Evolutionary conservation across 768 basidiomycete species (phyloP).

Genomic region (Cystoderma amianthinum): DNA sequence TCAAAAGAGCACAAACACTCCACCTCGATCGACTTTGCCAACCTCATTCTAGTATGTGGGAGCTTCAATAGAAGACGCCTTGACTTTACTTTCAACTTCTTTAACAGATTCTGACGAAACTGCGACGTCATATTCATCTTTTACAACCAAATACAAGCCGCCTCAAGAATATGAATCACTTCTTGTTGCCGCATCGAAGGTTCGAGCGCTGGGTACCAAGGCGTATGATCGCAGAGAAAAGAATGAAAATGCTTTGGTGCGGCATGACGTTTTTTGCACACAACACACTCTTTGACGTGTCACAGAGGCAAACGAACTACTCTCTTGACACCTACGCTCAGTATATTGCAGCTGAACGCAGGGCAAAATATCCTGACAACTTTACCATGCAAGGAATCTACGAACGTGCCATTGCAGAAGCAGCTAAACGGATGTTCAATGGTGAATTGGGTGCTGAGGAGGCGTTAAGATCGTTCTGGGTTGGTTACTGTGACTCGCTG

Average conservation of each 20-base stretch:
- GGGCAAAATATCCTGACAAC: constrained; percentile 50
- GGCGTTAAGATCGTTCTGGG: constrained; percentile 62
- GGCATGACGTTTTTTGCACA: constrained; percentile 11
- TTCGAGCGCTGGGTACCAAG: constrained; percentile 52
- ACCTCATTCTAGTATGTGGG: constrained; percentile 62
- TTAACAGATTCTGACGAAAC: constrained; percentile 75
- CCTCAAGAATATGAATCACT: constrained; percentile 70
- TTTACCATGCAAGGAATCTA: constrained; percentile 52
- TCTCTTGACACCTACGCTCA: constrained; percentile 57
- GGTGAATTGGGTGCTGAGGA: constrained; percentile 53
- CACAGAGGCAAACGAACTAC: constrained; percentile 26
- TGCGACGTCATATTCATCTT: constrained; percentile 80
- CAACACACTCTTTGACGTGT: constrained; percentile 4
- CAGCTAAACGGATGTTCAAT: constrained; percentile 48
- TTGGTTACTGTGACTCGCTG: constrained; percentile 61
- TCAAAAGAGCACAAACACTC: constrained; percentile 48
- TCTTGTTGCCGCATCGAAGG: constrained; percentile 73
- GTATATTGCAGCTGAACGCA: constrained; percentile 59
- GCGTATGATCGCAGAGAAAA: constrained; percentile 58
- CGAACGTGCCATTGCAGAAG: constrained; percentile 73
- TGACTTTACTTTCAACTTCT: constrained; percentile 2
- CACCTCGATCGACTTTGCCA: constrained; percentile 64
- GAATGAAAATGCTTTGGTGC: constrained; percentile 55
- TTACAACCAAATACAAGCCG: constrained; percentile 75
- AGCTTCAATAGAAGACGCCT: constrained; percentile 1